phyloP scores from a whole-genome alignment of 2,329 filamentous ascomycete species.

The Verticillium zaregamsianum region DNA sequence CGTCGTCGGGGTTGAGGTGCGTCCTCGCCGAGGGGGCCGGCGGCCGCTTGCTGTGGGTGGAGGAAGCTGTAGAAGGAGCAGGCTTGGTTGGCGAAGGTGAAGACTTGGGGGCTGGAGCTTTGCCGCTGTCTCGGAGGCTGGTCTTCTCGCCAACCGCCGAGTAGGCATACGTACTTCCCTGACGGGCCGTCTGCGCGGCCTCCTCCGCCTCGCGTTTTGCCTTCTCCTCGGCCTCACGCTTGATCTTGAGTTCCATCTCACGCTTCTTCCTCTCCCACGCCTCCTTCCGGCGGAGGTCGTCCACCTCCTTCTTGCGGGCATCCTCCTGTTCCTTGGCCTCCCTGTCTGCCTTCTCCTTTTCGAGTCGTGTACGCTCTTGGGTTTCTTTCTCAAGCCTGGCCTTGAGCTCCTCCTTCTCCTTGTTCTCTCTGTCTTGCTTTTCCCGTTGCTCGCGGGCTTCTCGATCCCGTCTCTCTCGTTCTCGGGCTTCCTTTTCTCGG shows the following conservation, averaged over 20 bases:
- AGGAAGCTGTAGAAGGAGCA: conserved; percentile 18
- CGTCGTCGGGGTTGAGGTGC: conserved; percentile 58
- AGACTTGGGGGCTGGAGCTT: conserved; percentile 36
- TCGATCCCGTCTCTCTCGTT: conserved; percentile 35
- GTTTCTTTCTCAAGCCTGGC: conserved; percentile 22
- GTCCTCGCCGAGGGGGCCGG: conserved; percentile 51
- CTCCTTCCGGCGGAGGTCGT: conserved; percentile 16
- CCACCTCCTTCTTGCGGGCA: conserved; percentile 25
- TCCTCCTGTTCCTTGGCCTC: conserved; percentile 27
- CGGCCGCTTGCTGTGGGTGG: conserved; percentile 27
- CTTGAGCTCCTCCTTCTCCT: conserved; percentile 24
- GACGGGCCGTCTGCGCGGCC: conserved; percentile 28
- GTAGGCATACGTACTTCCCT: conserved; percentile 55
- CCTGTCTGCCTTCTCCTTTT: conserved; percentile 46
- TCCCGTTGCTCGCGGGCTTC: conserved; percentile 30
- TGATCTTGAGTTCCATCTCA: conserved; percentile 17
- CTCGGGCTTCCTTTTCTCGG: conserved; percentile 51
- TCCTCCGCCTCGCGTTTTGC: conserved; percentile 26
- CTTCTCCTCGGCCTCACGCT: conserved; percentile 25
- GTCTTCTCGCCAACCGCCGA: conserved; percentile 64
- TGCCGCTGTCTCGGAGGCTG: conserved; percentile 65
- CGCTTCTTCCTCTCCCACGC: conserved; percentile 24
- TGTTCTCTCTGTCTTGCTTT: conserved; percentile 29
- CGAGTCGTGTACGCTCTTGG: conserved; percentile 34
- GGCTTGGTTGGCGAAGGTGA: conserved; percentile 16